Evolutionary conservation across 1,284 basidiomycete genomes (phyloP).

Genomic region (Clitocybe nebularis): DNA sequence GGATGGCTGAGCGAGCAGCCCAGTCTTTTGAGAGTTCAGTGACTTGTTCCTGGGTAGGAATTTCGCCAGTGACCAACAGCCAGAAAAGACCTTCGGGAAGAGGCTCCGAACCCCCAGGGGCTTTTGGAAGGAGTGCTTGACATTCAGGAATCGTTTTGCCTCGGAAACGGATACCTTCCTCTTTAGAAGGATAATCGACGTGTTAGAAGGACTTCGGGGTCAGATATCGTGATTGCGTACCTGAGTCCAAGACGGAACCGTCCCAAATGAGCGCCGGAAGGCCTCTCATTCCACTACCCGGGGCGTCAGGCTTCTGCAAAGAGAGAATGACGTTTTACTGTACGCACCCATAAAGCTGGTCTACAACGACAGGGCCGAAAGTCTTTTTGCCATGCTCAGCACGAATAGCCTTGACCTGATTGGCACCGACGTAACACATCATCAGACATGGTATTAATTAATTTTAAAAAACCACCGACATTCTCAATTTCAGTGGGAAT

Average conservation of each 20-base stretch:
- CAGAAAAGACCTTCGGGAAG: slow-evolving; percentile 95
- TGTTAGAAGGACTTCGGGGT: too few relatives aligned
- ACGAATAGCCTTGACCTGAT: slow-evolving; percentile 79
- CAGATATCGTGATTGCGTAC: slow-evolving; percentile 40
- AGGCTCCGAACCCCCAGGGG: slow-evolving; percentile 86
- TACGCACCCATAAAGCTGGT: slow-evolving; percentile 82
- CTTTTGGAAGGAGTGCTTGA: slow-evolving; percentile 82
- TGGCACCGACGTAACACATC: neutral
- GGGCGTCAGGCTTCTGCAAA: slow-evolving; percentile 6
- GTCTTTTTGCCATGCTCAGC: slow-evolving; percentile 85
- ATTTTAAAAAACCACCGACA: slow-evolving; percentile 36
- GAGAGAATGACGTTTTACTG: neutral
- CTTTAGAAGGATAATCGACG: slow-evolving; percentile 38
- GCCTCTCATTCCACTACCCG: slow-evolving; percentile 85
- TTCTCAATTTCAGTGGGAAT: slow-evolving; percentile 88
- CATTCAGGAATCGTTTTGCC: slow-evolving; percentile 91
- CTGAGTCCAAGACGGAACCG: slow-evolving; percentile 90
- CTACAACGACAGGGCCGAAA: slow-evolving; percentile 87
- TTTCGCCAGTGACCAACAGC: slow-evolving; percentile 90
- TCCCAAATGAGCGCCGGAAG: slow-evolving; percentile 90
- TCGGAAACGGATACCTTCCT: slow-evolving; percentile 96
- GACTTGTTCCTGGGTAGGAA: slow-evolving; percentile 88
- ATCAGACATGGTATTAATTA: neutral
- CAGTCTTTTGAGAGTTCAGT: slow-evolving; percentile 84
- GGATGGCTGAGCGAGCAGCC: slow-evolving; percentile 86